These are phyloP conservation scores for Phyllosticta paracitricarpa DNA, from an alignment of 2,329 filamentous ascomycete species.

Conservation along the genomic window DNA sequence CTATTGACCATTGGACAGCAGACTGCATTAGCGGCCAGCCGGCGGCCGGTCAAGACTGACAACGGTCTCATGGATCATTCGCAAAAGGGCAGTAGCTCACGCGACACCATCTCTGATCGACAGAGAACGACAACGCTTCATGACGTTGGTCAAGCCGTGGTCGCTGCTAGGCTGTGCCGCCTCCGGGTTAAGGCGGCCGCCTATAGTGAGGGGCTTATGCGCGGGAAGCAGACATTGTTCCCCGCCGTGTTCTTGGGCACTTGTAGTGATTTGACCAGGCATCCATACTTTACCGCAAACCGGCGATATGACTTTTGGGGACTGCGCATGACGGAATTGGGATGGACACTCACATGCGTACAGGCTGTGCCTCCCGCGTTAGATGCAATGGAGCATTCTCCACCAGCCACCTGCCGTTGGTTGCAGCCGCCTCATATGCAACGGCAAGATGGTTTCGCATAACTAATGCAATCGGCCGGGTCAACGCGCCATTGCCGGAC, in stretches of 20 bases:
- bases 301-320: background rate
- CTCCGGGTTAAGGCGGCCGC: background rate
- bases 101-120: background rate
- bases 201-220: background rate
- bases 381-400: background rate
- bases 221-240: background rate
- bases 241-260: background rate
- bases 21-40: background rate
- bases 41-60: background rate
- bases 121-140: background rate
- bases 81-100: background rate
- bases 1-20: background rate
- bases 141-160: background rate
- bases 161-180: background rate
- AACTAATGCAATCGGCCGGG: background rate
- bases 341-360: background rate
- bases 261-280: background rate
- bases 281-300: background rate
- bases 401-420: too few species aligned
- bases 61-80: background rate
- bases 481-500: background rate
- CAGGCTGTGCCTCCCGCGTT: background rate
- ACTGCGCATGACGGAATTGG: background rate
- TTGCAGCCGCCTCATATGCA: background rate
- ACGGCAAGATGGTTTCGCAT: background rate